A percentile compares a stretch with the other conserved stretches of the same genome.
These are phyloP conservation scores for Tranzscheliella williamsii DNA, from an alignment of 1,284 basidiomycete genomes.

Conservation along the genomic window DNA sequence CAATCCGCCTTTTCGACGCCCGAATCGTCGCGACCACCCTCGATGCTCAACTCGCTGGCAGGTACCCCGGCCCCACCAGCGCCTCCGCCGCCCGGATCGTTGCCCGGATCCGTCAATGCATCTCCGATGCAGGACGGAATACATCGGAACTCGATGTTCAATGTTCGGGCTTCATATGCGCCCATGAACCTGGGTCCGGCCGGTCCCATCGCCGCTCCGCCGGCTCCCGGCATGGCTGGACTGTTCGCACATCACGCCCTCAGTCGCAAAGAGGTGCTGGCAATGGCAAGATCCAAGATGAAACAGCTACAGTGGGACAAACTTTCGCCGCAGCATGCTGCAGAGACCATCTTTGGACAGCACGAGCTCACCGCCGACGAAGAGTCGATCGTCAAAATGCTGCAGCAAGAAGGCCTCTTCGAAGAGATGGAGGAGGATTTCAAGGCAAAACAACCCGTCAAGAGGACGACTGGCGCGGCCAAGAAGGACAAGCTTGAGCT, in stretches of 20 bases:
- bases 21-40: constrained; percentile 40
- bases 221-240: constrained; percentile 68
- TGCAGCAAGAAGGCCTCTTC: constrained; percentile 72
- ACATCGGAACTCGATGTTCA: constrained; percentile 54
- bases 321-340: constrained; percentile 59
- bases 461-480: constrained; percentile 54
- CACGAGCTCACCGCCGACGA: constrained; percentile 41
- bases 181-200: constrained; percentile 39
- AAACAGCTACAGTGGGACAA: constrained; percentile 99
- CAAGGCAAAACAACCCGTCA: constrained; percentile 86
- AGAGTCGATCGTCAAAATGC: constrained; percentile 29
- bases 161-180: constrained; percentile 50
- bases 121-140: constrained; percentile 30
- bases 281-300: constrained; percentile 87
- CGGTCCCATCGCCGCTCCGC: constrained; percentile 54
- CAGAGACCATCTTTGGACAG: constrained; percentile 58
- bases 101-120: constrained; percentile 15
- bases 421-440: constrained; percentile 97
- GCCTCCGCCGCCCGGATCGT: constrained; percentile 61
- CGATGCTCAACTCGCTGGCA: constrained; percentile 13
- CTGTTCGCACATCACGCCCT: constrained; percentile 37
- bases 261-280: constrained; percentile 76
- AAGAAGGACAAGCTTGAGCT: constrained; percentile 62
- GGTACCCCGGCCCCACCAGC: constrained; percentile 63
- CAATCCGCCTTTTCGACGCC: constrained; percentile 41